A percentile compares a stretch with the other conserved stretches of the same genome.
These are phyloP conservation scores for Auxenochlorella pyrenoidosa DNA, from an alignment of 139 green algal species.

Conservation along the genomic window DNA sequence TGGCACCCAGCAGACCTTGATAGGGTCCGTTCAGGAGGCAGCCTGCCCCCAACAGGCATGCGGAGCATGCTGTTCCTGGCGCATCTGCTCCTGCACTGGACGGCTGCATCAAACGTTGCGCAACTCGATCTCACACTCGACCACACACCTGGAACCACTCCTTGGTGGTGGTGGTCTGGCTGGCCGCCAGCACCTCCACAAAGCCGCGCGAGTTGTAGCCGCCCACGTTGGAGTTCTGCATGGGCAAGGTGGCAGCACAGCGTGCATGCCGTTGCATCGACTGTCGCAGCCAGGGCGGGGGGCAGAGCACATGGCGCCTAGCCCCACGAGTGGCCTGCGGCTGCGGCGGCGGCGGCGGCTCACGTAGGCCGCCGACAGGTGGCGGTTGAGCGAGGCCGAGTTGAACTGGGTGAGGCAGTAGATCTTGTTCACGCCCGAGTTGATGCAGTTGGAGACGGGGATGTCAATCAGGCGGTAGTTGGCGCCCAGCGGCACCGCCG, in stretches of 20 bases:
- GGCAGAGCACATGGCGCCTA: too few relatives aligned
- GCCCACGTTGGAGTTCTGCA: constrained; percentile 92
- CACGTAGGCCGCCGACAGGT: constrained; percentile 96
- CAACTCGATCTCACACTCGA: too few relatives aligned
- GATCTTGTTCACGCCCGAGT: constrained; percentile 98
- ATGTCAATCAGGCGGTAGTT: constrained; percentile 99
- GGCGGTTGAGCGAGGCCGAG: constrained; percentile 98
- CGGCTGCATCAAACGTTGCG: too few relatives aligned
- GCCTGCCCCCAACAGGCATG: too few relatives aligned
- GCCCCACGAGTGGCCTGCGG: too few relatives aligned
- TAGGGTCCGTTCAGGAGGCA: too few relatives aligned
- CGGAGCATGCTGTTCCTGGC: too few relatives aligned
- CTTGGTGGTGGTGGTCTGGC: constrained; percentile 91
- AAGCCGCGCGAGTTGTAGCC: constrained; percentile 90
- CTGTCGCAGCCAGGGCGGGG: too few relatives aligned
- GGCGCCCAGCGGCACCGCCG: constrained; percentile 96
- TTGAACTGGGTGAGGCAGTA: constrained; percentile 99
- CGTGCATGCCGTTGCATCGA: too few relatives aligned
- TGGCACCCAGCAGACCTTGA: too few relatives aligned
- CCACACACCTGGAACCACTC: constrained; percentile 94
- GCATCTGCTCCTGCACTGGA: too few relatives aligned
- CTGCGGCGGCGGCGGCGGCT: constrained; percentile 28
- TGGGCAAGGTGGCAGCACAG: not conserved
- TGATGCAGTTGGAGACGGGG: constrained; percentile 99
- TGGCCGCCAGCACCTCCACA: constrained; percentile 98